Percentiles rank a stretch among this genome's conserved stretches.
phyloP scores from a whole-genome alignment of 306 rosid species.

The Vigna nakashimae region DNA sequence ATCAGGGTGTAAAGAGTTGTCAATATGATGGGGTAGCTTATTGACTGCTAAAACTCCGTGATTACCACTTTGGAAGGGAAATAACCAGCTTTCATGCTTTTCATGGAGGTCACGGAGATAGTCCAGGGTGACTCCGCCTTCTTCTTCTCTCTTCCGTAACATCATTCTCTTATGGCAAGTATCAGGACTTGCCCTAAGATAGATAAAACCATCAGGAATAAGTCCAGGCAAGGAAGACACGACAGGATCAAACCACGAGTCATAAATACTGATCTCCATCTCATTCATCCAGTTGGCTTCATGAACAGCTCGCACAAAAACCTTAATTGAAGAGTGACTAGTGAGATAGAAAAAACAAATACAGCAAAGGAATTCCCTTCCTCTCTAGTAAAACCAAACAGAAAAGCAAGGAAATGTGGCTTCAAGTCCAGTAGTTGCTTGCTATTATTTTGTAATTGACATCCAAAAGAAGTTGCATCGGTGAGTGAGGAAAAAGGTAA shows the following conservation, averaged over 20 bases:
- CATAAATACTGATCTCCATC: slow-evolving; percentile 98
- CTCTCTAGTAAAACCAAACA: slow-evolving; percentile 39
- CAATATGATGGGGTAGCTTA: slow-evolving; percentile 70
- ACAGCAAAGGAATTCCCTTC: slow-evolving; percentile 42
- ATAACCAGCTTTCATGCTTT: slow-evolving; percentile 97
- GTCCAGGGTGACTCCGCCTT: slow-evolving; percentile 88
- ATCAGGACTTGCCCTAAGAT: slow-evolving; percentile 99
- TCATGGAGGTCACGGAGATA: slow-evolving; percentile 88
- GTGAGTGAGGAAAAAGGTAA: background rate
- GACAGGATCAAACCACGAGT: slow-evolving; percentile 99
- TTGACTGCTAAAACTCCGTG: slow-evolving; percentile 80
- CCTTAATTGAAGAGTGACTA: slow-evolving; percentile 60
- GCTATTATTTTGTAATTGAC: slow-evolving; percentile 20
- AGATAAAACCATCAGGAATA: slow-evolving; percentile 94
- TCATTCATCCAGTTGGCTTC: slow-evolving; percentile 99
- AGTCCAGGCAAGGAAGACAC: slow-evolving; percentile 97
- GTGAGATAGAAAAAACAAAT: slow-evolving; percentile 46
- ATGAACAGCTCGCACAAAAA: slow-evolving; percentile 96
- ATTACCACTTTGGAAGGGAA: slow-evolving; percentile 81
- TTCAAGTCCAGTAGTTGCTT: slow-evolving; percentile 44
- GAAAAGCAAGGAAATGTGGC: slow-evolving; percentile 42
- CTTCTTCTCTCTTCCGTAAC: slow-evolving; percentile 81
- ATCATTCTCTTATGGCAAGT: slow-evolving; percentile 96
- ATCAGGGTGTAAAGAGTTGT: slow-evolving; percentile 82
- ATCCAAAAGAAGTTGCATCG: background rate